phyloP scores from a whole-genome alignment of 2,329 filamentous ascomycete species.

The Penicillium vulpinum region DNA sequence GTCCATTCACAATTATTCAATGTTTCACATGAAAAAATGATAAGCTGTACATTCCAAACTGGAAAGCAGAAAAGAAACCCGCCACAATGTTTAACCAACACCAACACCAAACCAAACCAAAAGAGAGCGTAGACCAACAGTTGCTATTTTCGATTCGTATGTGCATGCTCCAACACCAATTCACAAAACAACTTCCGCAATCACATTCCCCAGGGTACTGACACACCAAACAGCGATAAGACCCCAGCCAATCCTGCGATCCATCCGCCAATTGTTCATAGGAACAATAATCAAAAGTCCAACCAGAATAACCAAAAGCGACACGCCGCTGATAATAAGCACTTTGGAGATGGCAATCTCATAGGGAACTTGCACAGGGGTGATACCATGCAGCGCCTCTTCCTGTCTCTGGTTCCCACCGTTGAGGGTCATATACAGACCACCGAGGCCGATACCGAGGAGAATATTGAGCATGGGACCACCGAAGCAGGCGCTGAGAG shows the following conservation, averaged over 20 bases:
- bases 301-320: constrained; percentile 75
- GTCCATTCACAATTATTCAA: neutral
- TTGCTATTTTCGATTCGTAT: neutral
- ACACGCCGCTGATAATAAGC: constrained; percentile 80
- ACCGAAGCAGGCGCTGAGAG: constrained; percentile 90
- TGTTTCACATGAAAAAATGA: neutral
- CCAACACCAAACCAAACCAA: neutral
- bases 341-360: constrained; percentile 81
- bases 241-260: constrained; percentile 74
- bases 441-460: constrained; percentile 87
- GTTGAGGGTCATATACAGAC: constrained; percentile 81
- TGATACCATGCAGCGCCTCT: neutral
- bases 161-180: neutral
- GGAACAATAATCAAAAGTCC: constrained; percentile 79
- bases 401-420: constrained; percentile 14
- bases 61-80: neutral
- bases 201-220: constrained; percentile 78
- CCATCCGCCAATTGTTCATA: constrained; percentile 82
- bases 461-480: constrained; percentile 98
- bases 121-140: neutral
- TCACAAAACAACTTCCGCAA: constrained; percentile 63
- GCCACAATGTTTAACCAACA: neutral
- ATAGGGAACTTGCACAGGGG: constrained; percentile 59
- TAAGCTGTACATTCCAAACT: neutral
- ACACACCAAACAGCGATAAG: constrained; percentile 77